Conservation (phyloP, 805 yeast genomes). For the Candida maesae region DNA sequence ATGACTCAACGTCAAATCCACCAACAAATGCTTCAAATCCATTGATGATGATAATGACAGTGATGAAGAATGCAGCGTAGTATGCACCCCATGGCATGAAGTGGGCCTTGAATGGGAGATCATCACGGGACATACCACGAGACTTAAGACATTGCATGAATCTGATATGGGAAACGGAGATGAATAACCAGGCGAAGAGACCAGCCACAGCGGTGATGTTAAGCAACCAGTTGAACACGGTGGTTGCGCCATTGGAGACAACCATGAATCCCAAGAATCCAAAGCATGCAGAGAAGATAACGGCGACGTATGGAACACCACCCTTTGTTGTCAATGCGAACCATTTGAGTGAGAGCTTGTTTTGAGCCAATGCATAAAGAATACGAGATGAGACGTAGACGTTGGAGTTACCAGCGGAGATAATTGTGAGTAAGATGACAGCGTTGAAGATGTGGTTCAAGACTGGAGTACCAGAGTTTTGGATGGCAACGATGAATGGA, state of each 20-base stretch:
- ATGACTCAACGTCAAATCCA: slow-evolving; percentile 47
- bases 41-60: slow-evolving; percentile 61
- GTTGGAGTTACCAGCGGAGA: slow-evolving; percentile 79
- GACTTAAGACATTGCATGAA: slow-evolving; percentile 62
- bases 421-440: slow-evolving; percentile 58
- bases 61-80: slow-evolving; percentile 53
- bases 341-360: slow-evolving; percentile 52
- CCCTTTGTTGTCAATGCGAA: slow-evolving; percentile 44
- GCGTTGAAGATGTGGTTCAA: slow-evolving; percentile 72
- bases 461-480: slow-evolving; percentile 61
- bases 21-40: slow-evolving; percentile 64
- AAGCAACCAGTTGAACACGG: slow-evolving; percentile 68
- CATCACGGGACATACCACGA: slow-evolving; percentile 63
- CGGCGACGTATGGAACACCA: slow-evolving; percentile 64
- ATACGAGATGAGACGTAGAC: slow-evolving; percentile 70
- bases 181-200: slow-evolving; percentile 67
- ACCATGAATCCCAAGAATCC: slow-evolving; percentile 65
- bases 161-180: slow-evolving; percentile 60
- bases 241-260: slow-evolving; percentile 45
- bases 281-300: slow-evolving; percentile 51
- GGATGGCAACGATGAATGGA: slow-evolving; percentile 71
- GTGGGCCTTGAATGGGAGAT: slow-evolving; percentile 71
- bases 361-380: slow-evolving; percentile 60
- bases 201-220: slow-evolving; percentile 79
- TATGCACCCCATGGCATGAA: slow-evolving; percentile 66